Base-by-base conservation (phyloP, 208 protist genomes). In the Novymonas esmeraldas region DNA sequence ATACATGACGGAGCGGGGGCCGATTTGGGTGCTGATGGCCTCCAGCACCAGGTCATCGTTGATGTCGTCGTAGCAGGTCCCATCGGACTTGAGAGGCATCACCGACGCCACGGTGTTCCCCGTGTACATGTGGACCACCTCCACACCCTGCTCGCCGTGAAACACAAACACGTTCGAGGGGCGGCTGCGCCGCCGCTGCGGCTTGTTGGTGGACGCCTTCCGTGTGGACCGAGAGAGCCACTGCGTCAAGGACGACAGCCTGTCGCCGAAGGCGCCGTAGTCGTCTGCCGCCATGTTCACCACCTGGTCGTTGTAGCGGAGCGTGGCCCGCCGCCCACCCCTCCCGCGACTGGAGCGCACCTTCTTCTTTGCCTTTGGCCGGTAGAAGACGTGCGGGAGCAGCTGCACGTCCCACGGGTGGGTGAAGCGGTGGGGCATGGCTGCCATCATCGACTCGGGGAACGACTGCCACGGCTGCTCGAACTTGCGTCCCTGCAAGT, bases 51-150 rank as follows among this genome's bases (percentile, higher is more conserved):
- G 82, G 66, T 96, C 89, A 50, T 94, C 86, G 70, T 96, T 95
- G 46, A 97, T 79, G 78, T 97, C 92, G 64, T 94, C 70, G 73
- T 95, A 97, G 54, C 54, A 76, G 14, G 78, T 76, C n/a, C 76
- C 62, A 49, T 71, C 56, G 39, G 81, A 62, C 36, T 83, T 78
- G 33, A 97, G 78, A 22, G 93, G 91, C 26, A 64, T 62, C 2
- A 97, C 69, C 34, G 55, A 29, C 22, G 90, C 90, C 36, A 97
- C 67, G 18, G 67, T 78, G 66, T 80, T 70, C 16, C 93, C 93
- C 5, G 91, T 96, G 76, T 90, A 97, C 57, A 97, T 64, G 70
- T 97, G 93, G 42, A 96, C 16, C 45, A 96, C 85, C 70, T 95
- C 86, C 7, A 97, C 83, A 6, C 88, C 91, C 31, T 78, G 50